Conservation (phyloP, 2,329 filamentous ascomycete species). For the Trichophyton simii region DNA sequence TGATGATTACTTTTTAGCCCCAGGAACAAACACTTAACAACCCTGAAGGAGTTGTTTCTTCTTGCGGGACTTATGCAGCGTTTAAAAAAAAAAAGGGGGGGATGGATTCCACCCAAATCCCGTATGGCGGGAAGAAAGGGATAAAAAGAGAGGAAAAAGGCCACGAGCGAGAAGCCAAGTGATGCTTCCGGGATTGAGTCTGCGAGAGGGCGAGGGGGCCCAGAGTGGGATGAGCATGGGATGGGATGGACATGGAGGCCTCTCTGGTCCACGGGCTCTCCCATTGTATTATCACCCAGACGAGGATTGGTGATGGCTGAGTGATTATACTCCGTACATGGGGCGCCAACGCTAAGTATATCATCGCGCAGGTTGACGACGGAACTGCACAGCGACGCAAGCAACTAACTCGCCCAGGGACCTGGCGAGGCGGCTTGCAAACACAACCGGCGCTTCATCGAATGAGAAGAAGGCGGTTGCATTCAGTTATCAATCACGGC, state of each 20-base stretch:
- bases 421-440: neutral
- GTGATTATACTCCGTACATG: neutral
- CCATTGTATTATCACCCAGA: too few species aligned
- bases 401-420: neutral
- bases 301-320: neutral
- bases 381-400: neutral
- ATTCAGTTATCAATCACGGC: neutral
- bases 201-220: neutral
- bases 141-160: neutral
- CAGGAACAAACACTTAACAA: conserved; percentile 4
- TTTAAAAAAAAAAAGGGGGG: neutral
- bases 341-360: neutral
- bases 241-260: neutral
- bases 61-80: conserved; percentile 1
- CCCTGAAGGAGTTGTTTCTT: neutral
- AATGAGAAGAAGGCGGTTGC: neutral
- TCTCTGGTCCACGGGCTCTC: neutral
- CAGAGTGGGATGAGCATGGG: neutral
- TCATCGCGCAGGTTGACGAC: neutral
- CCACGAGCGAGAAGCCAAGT: neutral
- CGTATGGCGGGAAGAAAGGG: neutral
- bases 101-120: neutral
- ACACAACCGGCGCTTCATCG: neutral
- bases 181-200: neutral
- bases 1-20: neutral